Base-by-base conservation (phyloP, 768 basidiomycete species). In the Fomitopsis pulvina region DNA sequence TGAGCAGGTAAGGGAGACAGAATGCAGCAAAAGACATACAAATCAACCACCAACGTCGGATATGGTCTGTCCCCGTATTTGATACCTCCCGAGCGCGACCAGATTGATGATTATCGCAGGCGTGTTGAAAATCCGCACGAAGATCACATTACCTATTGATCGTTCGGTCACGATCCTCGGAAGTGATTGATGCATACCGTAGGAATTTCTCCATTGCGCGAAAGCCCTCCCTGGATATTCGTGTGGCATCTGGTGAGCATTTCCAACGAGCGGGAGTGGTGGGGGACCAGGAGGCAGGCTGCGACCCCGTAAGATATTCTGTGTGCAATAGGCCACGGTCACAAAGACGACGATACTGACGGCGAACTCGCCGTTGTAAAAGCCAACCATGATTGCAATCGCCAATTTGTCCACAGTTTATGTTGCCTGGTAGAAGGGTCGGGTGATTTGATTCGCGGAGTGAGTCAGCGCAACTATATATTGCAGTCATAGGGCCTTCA, bases 11-110 rank as follows among this genome's bases (percentile, higher is more conserved):
- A 37, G 11, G 6, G 12, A 18, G 18, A 21, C 16, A 16, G 24
- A 3, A 26, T 26, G 45, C 5, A 7, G 27, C 20, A 5, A 26
- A 41, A 3, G 26, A 39, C 60, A 47, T 42, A 66, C 65, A 66
- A 51, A 39, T 66, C 63, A 25, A 45, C 44, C 2, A 64, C 38
- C 16, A 66, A 51, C 27, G 64, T 56, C n/a, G 67, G 48, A 3
- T 52, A 57, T 1, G 69, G 69, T 3, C 37, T 48, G 52, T 61
- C 66, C 12, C 69, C 66, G 51, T 66, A 69, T 29, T 62, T 65
- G 11, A 50, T 37, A 43, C 64, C 59, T 9, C 63, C 58, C 67
- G n/a, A 60, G 63, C 29, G 55, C 42, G n/a, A 59, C 38, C 2
- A 68, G 63, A 52, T 66, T 68, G 28, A 71, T 41, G 14, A 70